phyloP scores from a whole-genome alignment of 345 rosid genomes.

The Eucalyptus curtisii region DNA sequence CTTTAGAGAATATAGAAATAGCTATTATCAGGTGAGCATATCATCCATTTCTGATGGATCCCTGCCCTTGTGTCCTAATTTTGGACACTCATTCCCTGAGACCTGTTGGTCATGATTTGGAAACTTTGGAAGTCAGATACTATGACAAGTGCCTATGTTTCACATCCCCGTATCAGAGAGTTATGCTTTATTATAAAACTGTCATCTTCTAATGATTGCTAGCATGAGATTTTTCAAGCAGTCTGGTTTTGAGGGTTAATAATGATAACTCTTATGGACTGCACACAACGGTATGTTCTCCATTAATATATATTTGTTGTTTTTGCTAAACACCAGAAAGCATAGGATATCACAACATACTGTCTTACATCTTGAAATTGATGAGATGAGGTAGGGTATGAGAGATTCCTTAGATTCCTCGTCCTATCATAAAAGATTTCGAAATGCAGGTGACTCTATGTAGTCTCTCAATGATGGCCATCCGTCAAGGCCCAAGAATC shows the following conservation, averaged over 20 bases:
- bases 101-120: too few relatives aligned
- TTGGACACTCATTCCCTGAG: too few relatives aligned
- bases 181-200: too few relatives aligned
- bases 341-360: neutral
- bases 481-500: neutral
- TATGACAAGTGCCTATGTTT: too few relatives aligned
- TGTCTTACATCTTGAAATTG: neutral
- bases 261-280: neutral
- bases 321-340: neutral
- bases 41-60: too few relatives aligned
- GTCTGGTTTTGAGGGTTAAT: neutral
- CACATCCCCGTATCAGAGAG: too few relatives aligned
- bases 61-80: too few relatives aligned
- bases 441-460: neutral
- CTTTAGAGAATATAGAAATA: too few relatives aligned
- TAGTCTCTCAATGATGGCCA: neutral
- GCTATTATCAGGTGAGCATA: too few relatives aligned
- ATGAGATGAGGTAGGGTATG: neutral
- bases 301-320: too few relatives aligned
- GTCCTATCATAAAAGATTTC: neutral
- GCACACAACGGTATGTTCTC: neutral
- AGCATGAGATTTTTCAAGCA: neutral
- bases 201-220: rapidly evolving
- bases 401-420: neutral
- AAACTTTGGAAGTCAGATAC: too few relatives aligned